A percentile compares a stretch with the other conserved stretches of the same genome.
These are phyloP conservation scores for Aspergillus candidus DNA, from an alignment of 2,329 filamentous ascomycete genomes.

Conservation along the genomic window DNA sequence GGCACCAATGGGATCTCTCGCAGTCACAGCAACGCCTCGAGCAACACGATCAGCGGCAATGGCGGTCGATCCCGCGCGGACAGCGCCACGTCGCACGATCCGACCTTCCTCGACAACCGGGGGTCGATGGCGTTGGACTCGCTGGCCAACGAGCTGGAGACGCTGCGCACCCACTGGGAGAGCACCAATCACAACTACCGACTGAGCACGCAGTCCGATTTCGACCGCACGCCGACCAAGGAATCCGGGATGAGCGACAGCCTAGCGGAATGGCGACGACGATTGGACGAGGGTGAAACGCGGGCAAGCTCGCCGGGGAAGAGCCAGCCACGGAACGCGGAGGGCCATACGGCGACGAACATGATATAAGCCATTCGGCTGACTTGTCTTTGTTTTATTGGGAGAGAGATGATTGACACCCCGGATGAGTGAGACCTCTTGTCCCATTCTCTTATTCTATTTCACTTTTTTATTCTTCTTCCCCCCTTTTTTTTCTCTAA, in stretches of 20 bases:
- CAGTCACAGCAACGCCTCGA: conserved; percentile 51
- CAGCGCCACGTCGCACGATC: conserved; percentile 40
- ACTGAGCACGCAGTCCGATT: conserved; percentile 82
- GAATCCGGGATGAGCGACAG: conserved; percentile 58
- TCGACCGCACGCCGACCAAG: conserved; percentile 56
- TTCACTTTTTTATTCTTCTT: conserved; percentile 1
- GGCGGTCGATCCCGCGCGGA: conserved; percentile 33
- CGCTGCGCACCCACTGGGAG: conserved; percentile 87
- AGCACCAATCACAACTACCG: conserved; percentile 93
- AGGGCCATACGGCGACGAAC: conserved; percentile 21
- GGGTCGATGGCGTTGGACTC: conserved; percentile 75
- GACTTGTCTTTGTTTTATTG: conserved; percentile 16
- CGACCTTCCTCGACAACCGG: conserved; percentile 46
- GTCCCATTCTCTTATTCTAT: conserved; percentile 4
- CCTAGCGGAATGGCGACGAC: conserved; percentile 72
- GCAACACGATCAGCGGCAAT: conserved; percentile 35
- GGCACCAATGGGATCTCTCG: conserved; percentile 41
- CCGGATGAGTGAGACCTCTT: not conserved
- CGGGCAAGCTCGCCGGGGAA: conserved; percentile 25
- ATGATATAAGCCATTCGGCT: conserved; percentile 27
- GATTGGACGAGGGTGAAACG: conserved; percentile 58
- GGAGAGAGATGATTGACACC: conserved; percentile 8
- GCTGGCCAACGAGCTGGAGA: conserved; percentile 85
- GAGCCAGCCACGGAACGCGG: conserved; percentile 19
- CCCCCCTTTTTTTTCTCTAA: conserved; percentile 6